Evolutionary conservation across 208 protist genomes (phyloP).

Genomic region (Leishmania guyanensis): DNA sequence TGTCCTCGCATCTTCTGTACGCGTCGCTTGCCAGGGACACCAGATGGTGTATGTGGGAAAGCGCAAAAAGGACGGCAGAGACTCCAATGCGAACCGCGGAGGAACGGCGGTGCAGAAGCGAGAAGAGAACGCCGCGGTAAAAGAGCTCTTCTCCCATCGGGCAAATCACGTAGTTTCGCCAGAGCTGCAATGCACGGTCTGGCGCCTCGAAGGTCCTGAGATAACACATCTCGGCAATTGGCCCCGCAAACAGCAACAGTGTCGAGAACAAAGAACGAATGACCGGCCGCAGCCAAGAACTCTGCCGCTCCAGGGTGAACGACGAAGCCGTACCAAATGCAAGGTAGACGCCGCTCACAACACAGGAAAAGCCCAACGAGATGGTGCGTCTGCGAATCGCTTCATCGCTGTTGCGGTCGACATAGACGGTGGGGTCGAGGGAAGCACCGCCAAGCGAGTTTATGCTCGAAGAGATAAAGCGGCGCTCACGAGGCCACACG

Average conservation of each 20-base stretch:
- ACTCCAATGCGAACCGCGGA: constrained; percentile 33
- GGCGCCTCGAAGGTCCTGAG: constrained; percentile 4
- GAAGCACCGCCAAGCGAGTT: constrained; percentile 42
- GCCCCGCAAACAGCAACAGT: constrained; percentile 47
- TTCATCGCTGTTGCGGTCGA: constrained; percentile 45
- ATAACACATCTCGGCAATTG: constrained; percentile 28
- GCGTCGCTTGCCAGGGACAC: constrained; percentile 38
- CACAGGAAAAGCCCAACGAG: constrained; percentile 22
- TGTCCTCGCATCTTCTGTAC: constrained; percentile 23
- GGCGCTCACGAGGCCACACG: constrained; percentile 50
- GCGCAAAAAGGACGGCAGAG: constrained; percentile 57
- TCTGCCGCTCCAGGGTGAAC: neutral
- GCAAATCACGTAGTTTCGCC: constrained; percentile 57
- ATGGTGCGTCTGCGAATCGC: constrained; percentile 44
- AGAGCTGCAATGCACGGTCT: constrained; percentile 18
- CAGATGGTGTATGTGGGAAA: constrained; percentile 69
- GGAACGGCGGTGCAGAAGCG: constrained; percentile 38
- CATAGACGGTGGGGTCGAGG: constrained; percentile 24
- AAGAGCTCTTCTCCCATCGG: constrained; percentile 80
- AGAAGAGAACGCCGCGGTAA: constrained; percentile 69
- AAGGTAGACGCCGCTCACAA: constrained; percentile 19
- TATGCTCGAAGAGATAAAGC: constrained; percentile 31
- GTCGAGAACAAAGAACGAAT: constrained; percentile 29
- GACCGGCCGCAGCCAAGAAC: neutral
- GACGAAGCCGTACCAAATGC: neutral